A percentile compares a stretch with the other conserved stretches of the same genome.
Conservation (phyloP, 371 early-diverging fungal genomes). For the Quaeritorhiza haematococci region DNA sequence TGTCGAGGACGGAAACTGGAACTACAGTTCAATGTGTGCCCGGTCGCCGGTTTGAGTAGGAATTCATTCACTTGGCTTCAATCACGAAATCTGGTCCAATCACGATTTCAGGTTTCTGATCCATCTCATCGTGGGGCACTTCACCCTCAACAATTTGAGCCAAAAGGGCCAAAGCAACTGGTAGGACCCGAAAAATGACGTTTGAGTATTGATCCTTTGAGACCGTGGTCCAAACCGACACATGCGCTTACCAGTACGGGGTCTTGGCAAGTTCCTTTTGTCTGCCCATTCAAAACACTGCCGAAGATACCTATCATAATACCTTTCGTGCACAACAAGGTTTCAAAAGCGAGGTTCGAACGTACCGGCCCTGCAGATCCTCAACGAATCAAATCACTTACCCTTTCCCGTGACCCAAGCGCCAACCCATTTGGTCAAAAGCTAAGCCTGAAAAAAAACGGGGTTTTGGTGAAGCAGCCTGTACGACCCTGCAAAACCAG, state of each 20-base stretch:
- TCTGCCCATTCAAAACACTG: constrained; percentile 19
- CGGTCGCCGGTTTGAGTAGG: no score
- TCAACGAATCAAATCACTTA: constrained; percentile 40
- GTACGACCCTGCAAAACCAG: background rate
- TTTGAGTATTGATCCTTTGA: background rate
- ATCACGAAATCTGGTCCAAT: no score
- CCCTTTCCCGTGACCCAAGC: constrained; percentile 73
- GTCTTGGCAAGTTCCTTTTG: constrained; percentile 17
- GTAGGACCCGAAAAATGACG: background rate
- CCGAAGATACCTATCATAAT: constrained; percentile 36
- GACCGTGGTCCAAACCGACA: background rate
- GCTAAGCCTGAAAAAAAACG: constrained; percentile 41
- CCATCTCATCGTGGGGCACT: constrained; percentile 22
- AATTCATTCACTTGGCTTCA: no score
- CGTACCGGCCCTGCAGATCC: constrained; percentile 28
- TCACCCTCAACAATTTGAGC: constrained; percentile 47
- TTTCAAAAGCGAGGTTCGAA: no score
- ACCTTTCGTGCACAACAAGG: constrained; percentile 15
- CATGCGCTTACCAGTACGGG: constrained; percentile 27
- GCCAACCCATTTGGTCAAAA: constrained; percentile 56
- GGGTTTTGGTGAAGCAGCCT: background rate
- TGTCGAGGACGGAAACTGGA: no score
- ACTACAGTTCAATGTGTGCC: no score
- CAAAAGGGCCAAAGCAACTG: constrained; percentile 53
- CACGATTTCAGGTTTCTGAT: constrained; percentile 14